phyloP scores from a whole-genome alignment of 2,329 filamentous ascomycete species.

The Aplosporella prunicola region DNA sequence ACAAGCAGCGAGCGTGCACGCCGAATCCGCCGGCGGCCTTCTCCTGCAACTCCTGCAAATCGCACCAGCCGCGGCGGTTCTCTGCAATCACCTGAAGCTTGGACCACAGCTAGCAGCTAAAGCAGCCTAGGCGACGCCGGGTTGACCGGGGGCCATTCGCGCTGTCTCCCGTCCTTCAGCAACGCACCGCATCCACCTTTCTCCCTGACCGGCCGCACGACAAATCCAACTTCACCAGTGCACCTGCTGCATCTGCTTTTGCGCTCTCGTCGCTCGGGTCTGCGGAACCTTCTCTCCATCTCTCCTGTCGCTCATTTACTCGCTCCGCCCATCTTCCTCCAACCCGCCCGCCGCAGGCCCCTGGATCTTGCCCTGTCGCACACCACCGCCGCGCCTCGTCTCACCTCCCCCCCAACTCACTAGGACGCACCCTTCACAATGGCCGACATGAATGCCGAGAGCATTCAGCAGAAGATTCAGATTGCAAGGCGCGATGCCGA shows the following conservation, averaged over 20 bases:
- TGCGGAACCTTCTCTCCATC: constrained; percentile 5
- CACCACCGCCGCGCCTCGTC: constrained; percentile 5
- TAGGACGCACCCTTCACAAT: constrained; percentile 16
- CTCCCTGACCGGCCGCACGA: too few species aligned
- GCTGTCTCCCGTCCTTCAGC: too few species aligned
- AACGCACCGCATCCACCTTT: too few species aligned
- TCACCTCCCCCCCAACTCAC: constrained; percentile 3
- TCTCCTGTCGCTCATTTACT: constrained; percentile 9
- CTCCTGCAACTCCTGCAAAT: too few species aligned
- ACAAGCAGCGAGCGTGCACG: too few species aligned
- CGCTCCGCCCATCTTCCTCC: constrained; percentile 8
- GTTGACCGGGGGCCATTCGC: too few species aligned
- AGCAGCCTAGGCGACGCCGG: too few species aligned
- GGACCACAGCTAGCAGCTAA: too few species aligned
- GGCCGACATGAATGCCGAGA: constrained; percentile 43
- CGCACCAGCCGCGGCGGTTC: too few species aligned
- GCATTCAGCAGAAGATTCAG: constrained; percentile 62
- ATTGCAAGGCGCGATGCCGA: constrained; percentile 96
- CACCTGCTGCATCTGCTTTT: constrained; percentile 2
- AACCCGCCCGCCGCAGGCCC: constrained; percentile 8
- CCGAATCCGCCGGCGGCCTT: too few species aligned
- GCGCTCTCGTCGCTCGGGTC: constrained; percentile 8
- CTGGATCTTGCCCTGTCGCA: constrained; percentile 11
- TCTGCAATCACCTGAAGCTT: too few species aligned
- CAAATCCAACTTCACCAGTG: constrained; percentile 2